Conservation (phyloP, 352 stramenopile species). For the Phytophthora cactorum region DNA sequence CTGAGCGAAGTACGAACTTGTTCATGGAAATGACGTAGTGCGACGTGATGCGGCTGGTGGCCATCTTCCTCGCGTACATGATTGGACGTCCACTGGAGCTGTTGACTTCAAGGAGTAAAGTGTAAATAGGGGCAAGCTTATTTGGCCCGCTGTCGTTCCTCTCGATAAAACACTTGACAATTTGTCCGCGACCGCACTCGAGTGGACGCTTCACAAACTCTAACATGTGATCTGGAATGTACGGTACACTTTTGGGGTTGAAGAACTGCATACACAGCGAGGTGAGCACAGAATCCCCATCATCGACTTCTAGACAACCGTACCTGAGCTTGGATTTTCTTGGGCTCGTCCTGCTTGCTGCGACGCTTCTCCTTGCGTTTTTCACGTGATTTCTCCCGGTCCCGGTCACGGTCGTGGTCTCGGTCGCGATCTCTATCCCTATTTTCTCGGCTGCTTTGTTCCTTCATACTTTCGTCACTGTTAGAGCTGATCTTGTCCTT, state of each 20-base stretch:
- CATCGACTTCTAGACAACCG: not conserved
- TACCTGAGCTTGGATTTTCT: constrained; percentile 71
- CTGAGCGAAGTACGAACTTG: constrained; percentile 37
- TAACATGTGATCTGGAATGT: constrained; percentile 81
- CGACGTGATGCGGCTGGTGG: constrained; percentile 75
- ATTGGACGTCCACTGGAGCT: constrained; percentile 85
- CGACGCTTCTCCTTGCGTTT: constrained; percentile 60
- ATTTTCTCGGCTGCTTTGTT: constrained; percentile 1
- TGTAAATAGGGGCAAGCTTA: constrained; percentile 86
- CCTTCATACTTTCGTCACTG: constrained; percentile 32
- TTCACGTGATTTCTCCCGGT: constrained; percentile 51
- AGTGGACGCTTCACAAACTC: constrained; percentile 83
- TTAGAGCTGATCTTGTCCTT: constrained; percentile 33
- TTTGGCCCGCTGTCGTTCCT: constrained; percentile 80
- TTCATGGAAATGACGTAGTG: constrained; percentile 91
- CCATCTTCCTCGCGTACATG: constrained; percentile 85
- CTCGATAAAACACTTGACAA: constrained; percentile 92
- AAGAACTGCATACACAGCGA: constrained; percentile 57
- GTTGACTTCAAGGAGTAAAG: constrained; percentile 83
- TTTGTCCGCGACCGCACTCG: constrained; percentile 76
- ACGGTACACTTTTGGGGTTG: constrained; percentile 84
- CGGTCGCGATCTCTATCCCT: constrained; percentile 22
- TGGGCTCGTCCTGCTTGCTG: constrained; percentile 71
- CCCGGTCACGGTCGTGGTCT: constrained; percentile 23
- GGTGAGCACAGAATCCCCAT: not conserved